Percentiles rank a stretch among this genome's conserved stretches.
Evolutionary conservation across 2,329 filamentous ascomycete genomes (phyloP).

Genomic region (Epichloe uncinata): DNA sequence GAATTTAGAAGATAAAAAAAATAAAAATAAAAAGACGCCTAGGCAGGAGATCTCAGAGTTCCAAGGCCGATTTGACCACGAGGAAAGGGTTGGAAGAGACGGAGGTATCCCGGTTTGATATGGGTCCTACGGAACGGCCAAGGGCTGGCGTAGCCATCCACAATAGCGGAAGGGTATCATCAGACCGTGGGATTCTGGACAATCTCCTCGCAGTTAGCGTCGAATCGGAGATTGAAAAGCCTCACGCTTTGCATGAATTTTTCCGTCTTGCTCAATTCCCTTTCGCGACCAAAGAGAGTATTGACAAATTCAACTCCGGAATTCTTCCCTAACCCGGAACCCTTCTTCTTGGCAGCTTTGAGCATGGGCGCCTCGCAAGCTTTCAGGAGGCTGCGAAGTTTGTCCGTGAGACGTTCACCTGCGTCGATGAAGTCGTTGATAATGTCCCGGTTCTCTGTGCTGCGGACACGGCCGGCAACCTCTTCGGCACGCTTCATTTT

Average conservation of each 20-base stretch:
- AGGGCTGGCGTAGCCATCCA: background rate
- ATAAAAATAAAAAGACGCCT: background rate
- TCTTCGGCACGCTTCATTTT: slow-evolving; percentile 89
- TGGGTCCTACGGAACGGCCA: background rate
- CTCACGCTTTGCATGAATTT: slow-evolving; percentile 82
- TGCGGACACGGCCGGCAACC: slow-evolving; percentile 57
- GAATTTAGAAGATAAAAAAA: background rate
- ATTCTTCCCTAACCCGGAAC: slow-evolving; percentile 64
- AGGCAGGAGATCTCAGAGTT: background rate
- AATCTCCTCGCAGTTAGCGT: slow-evolving; percentile 90
- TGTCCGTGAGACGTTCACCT: slow-evolving; percentile 74
- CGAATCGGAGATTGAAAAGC: slow-evolving; percentile 86
- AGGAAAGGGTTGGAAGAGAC: background rate
- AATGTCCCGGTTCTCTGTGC: slow-evolving; percentile 60
- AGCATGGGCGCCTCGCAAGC: slow-evolving; percentile 92
- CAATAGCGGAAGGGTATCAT: background rate
- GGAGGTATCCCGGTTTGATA: background rate
- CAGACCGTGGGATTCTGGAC: slow-evolving; percentile 48
- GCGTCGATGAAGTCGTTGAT: slow-evolving; percentile 84
- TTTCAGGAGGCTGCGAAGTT: slow-evolving; percentile 77
- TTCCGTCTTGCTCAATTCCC: slow-evolving; percentile 80
- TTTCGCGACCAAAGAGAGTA: slow-evolving; percentile 84
- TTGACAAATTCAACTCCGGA: slow-evolving; percentile 92
- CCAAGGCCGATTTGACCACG: background rate
- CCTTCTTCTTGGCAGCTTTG: slow-evolving; percentile 66